Percentiles rank a stretch among this genome's conserved stretches.
phyloP scores from a whole-genome alignment of 179 eudicot species.

The Drosera spatulata region DNA sequence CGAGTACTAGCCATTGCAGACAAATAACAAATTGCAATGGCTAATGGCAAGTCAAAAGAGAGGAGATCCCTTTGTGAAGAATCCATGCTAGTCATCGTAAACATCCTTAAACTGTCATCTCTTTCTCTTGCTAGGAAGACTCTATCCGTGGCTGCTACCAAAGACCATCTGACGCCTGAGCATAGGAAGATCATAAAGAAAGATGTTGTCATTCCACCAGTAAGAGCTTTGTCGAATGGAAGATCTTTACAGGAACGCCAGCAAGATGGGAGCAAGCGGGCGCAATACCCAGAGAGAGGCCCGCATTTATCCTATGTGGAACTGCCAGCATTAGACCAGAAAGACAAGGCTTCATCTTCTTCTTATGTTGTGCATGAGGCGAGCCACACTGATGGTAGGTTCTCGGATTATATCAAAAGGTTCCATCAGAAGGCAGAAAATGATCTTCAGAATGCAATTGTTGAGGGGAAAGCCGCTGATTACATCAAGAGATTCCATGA shows the following conservation, averaged over 20 bases:
- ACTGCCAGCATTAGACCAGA: constrained; percentile 1
- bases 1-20: too few species aligned
- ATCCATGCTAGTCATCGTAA: constrained; percentile 34
- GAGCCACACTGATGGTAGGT: constrained; percentile 15
- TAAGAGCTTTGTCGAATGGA: background rate
- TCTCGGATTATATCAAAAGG: constrained; percentile 28
- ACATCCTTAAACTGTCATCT: constrained; percentile 38
- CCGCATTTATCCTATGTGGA: background rate
- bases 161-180: background rate
- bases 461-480: constrained; percentile 30
- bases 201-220: background rate
- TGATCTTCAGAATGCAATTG: constrained; percentile 24
- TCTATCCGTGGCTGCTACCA: constrained; percentile 11
- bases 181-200: background rate
- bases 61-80: constrained; percentile 40
- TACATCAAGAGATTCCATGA: constrained; percentile 47
- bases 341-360: background rate
- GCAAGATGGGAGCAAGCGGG: constrained; percentile 11
- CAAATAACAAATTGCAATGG: constrained; percentile 3
- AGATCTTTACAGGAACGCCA: background rate
- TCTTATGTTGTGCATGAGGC: constrained; percentile 1
- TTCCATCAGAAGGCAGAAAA: constrained; percentile 28
- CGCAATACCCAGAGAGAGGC: constrained; percentile 14
- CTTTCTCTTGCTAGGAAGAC: constrained; percentile 24
- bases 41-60: constrained; percentile 12